Evolutionary conservation across 495 filamentous ascomycete species (phyloP).

Genomic region (Haplographium delicatum): DNA sequence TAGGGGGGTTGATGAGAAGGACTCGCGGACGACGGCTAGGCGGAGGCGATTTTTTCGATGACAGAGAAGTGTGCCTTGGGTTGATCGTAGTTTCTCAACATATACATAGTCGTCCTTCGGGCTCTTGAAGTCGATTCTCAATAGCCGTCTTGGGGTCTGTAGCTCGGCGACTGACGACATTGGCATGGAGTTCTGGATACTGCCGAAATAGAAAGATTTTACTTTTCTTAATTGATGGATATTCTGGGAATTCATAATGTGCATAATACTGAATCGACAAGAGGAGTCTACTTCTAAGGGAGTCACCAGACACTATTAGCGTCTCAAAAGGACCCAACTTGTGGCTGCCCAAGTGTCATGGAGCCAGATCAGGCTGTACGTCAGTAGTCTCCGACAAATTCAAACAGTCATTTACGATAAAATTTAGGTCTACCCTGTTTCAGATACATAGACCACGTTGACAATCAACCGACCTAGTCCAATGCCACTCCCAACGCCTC

Average conservation of each 20-base stretch:
- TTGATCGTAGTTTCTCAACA: slow-evolving; percentile 7
- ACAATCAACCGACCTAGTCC: slow-evolving; percentile 4
- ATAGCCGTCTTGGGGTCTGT: slow-evolving; percentile 10
- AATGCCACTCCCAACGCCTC: slow-evolving; percentile 2
- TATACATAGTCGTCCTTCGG: slow-evolving; percentile 12
- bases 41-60: slow-evolving; percentile 9
- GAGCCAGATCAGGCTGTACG: slow-evolving; percentile 4
- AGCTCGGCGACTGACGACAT: slow-evolving; percentile 1
- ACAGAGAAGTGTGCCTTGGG: slow-evolving; percentile 10
- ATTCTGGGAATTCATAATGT: slow-evolving; percentile 3
- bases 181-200: slow-evolving; percentile 5
- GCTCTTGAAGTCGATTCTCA: slow-evolving; percentile 14
- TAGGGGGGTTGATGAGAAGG: slow-evolving; percentile 8
- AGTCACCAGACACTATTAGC: not conserved
- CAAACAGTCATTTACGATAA: not conserved
- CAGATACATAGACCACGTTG: slow-evolving; percentile 3
- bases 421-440: slow-evolving; percentile 2
- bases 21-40: slow-evolving; percentile 17
- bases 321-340: slow-evolving; percentile 1
- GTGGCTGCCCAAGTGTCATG: not conserved
- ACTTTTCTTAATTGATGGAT: slow-evolving; percentile 5
- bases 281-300: slow-evolving; percentile 1
- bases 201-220: slow-evolving; percentile 12
- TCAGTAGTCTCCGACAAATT: not conserved
- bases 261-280: slow-evolving; percentile 1